Evolutionary conservation across 2,329 filamentous ascomycete species (phyloP), one percentile per base, ranked within the genome.

Genomic region (Nigrospora sphaerica): DNA sequence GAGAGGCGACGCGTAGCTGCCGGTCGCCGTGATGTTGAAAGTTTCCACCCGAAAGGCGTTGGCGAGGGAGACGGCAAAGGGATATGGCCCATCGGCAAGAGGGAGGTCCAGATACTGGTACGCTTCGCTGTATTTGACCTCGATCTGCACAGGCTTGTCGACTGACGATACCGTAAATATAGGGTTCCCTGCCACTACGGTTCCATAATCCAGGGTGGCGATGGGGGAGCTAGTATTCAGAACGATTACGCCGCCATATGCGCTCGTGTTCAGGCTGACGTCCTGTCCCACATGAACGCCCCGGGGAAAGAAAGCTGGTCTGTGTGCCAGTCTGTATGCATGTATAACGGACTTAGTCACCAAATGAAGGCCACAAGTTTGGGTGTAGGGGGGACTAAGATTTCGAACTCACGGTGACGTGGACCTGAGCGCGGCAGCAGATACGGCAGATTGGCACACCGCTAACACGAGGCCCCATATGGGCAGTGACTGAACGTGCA

Each of bases 41-140:
- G 66, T 69, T 46, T 70, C 66, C 4, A 62, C 54, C 2, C 68
- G 61, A 46, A 65, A 69, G 2, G 55, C 59, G 45, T 64, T 67
- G 18, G 58, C 53, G 1, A 69, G 54, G 4, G 50, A 52, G 11
- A 44, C 52, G 33, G 52, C 45, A 18, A 52, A 56, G 5, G 33
- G 38, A 12, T 48, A 64, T 0, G 65, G 65, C 0, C 65, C 65
- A 44, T 68, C 65, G 19, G 54, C 52, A 42, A 57, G 56, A 2
- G 54, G 53, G 3, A 56, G 42, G 2, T 55, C 40, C 6, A 68
- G 50, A 0, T 56, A 61, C 19, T 49, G 45, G 18, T 59, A 65
- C 16, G 59, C 54, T 49, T 68, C 65, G 1, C 59, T 53, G 45
- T 67, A 67, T 43, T 63, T 66, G 18, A 64, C 50, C 46, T 67